Base-by-base conservation (phyloP, 1,284 basidiomycete species). In the Cutaneotrichosporon mucoides region DNA sequence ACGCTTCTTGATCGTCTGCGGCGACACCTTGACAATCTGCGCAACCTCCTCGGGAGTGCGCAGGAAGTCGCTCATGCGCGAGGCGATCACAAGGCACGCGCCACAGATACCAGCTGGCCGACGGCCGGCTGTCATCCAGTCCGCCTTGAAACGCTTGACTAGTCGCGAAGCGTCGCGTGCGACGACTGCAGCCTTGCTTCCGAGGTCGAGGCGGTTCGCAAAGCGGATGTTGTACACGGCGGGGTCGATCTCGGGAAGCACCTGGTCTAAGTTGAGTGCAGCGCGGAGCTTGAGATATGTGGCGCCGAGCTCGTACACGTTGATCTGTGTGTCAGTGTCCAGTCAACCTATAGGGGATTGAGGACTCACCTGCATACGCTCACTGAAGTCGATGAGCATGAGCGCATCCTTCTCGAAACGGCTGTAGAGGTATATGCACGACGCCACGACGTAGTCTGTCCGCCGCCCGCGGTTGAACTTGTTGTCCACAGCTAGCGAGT, bases 331-430 rank as follows among this genome's bases (percentile, higher is more conserved):
- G 62, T 61, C 16, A 60, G 56, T 41, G 7, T 11, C 24, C 24
- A 24, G 24, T 24, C 24, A 24, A 24, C 24, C 24, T 24, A 24
- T 24, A 24, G 24, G 24, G n/a, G 5, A 24, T 10, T 5, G 3
- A 1, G 2, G 6, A 70, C 82, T 67, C 66, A 90, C 92, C 79
- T 91, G 90, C 33, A 97, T 82, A 35, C 92, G 81, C 72, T 96
- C 93, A 12, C 89, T 90, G 73, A 99, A 98, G 79, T 99, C 96
- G 66, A 99, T 99, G 41, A 99, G 86, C 96, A 99, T 99, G 74
- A 95, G 92, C 43, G 88, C 81, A 15, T 80, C 79, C 77, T 95
- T 91, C 69, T 90, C 90, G 77, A 93, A 87, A 58, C 96, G 81
- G 73, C 93, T 96, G 6, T 93, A 92, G 53, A 97, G 86, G 73